These are phyloP conservation scores for Trichocomaceae sp. DNA, from an alignment of 2,329 filamentous ascomycete genomes.

Conservation along the genomic window DNA sequence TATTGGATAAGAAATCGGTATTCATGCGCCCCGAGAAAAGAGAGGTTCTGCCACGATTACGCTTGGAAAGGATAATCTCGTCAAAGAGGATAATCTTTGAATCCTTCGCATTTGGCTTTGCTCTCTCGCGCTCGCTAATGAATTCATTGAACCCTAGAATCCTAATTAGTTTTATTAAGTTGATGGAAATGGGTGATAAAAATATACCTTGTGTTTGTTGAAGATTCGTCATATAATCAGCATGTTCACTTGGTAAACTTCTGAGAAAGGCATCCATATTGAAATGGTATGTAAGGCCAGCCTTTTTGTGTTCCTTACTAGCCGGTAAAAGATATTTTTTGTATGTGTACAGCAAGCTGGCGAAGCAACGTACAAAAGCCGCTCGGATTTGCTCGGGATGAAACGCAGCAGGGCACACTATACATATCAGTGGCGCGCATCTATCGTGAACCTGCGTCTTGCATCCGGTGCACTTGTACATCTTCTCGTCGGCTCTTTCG, in stretches of 20 bases:
- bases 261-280: constrained; percentile 61
- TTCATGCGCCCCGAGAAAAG: constrained; percentile 47
- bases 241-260: constrained; percentile 58
- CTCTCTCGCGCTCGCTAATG: constrained; percentile 56
- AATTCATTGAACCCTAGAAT: constrained; percentile 55
- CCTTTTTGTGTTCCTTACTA: constrained; percentile 55
- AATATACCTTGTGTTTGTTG: constrained; percentile 57
- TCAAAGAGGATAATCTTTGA: constrained; percentile 56
- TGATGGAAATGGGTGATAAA: neutral
- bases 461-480: constrained; percentile 45
- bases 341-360: constrained; percentile 63
- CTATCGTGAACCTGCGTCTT: constrained; percentile 50
- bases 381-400: constrained; percentile 60
- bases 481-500: constrained; percentile 54
- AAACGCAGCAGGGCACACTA: constrained; percentile 63
- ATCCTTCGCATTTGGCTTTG: constrained; percentile 45
- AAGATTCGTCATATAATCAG: constrained; percentile 56
- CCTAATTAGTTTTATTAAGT: constrained; percentile 8
- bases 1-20: constrained; percentile 56
- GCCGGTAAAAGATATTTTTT: constrained; percentile 56
- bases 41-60: constrained; percentile 53
- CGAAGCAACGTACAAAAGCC: constrained; percentile 63
- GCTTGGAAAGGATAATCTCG: constrained; percentile 59
- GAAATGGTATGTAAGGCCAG: constrained; percentile 57
- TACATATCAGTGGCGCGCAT: constrained; percentile 53